phyloP scores from a whole-genome alignment of 768 basidiomycete genomes.

The Mycena pura region DNA sequence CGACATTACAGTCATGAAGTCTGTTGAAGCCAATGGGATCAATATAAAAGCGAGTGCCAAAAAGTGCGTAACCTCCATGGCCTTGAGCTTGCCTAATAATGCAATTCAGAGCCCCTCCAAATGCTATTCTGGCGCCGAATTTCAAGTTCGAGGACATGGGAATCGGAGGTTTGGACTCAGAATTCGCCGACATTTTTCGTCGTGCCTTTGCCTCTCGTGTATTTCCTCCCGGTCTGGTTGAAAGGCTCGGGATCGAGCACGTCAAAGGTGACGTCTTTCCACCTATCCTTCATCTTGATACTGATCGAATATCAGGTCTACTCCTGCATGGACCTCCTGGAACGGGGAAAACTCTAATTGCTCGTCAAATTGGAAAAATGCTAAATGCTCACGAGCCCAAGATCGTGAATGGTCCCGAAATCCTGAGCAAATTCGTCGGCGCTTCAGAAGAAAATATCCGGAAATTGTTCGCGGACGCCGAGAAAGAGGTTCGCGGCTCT shows the following conservation, averaged over 20 bases:
- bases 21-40: slow-evolving; percentile 71
- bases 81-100: not conserved
- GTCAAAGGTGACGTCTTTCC: slow-evolving; percentile 73
- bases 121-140: slow-evolving; percentile 95
- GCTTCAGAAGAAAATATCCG: slow-evolving; percentile 97
- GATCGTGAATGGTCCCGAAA: slow-evolving; percentile 97
- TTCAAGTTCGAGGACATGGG: slow-evolving; percentile 99
- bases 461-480: slow-evolving; percentile 97
- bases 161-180: slow-evolving; percentile 94
- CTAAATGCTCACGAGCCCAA: slow-evolving; percentile 97
- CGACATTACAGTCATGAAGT: slow-evolving; percentile 91
- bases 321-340: slow-evolving; percentile 96
- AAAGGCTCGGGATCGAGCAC: slow-evolving; percentile 97
- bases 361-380: slow-evolving; percentile 99
- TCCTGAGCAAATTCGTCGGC: slow-evolving; percentile 96
- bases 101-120: slow-evolving; percentile 75
- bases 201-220: slow-evolving; percentile 98
- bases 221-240: slow-evolving; percentile 96
- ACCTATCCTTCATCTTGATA: not conserved
- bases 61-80: slow-evolving; percentile 59
- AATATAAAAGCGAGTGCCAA: slow-evolving; percentile 92
- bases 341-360: slow-evolving; percentile 98
- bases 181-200: slow-evolving; percentile 96
- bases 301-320: slow-evolving; percentile 46
- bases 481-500: slow-evolving; percentile 76